Percentiles rank a stretch among this genome's conserved stretches.
Evolutionary conservation across 1,284 basidiomycete genomes (phyloP).

Genomic region (Bondarzewia mesenterica): DNA sequence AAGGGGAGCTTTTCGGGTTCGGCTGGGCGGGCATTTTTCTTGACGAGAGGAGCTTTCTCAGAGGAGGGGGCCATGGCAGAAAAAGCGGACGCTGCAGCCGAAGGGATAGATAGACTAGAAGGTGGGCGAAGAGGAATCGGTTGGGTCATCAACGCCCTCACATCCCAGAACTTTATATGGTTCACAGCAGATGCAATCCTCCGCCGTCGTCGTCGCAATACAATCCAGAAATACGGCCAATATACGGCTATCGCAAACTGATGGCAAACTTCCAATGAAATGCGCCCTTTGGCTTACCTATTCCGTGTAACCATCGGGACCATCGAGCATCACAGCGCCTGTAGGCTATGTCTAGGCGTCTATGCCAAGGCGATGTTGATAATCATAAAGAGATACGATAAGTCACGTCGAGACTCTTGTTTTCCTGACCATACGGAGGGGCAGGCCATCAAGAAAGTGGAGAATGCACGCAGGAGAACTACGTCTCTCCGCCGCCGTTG

Average conservation of each 20-base stretch:
- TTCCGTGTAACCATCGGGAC: background rate
- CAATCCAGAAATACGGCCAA: too few relatives aligned
- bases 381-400: background rate
- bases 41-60: background rate
- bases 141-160: background rate
- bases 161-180: background rate
- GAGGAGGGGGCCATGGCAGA: background rate
- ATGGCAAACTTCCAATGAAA: background rate
- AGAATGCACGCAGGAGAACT: too few relatives aligned
- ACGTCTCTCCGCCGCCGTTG: too few relatives aligned
- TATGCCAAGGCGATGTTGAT: background rate
- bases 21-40: background rate
- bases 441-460: too few relatives aligned
- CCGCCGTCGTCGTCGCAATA: background rate
- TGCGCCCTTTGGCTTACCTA: background rate
- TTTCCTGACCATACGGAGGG: too few relatives aligned
- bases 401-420: too few relatives aligned
- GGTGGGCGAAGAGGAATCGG: background rate
- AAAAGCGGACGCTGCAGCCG: too few relatives aligned
- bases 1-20: slow-evolving; percentile 8
- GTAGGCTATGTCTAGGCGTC: background rate
- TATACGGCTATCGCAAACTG: background rate
- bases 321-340: background rate
- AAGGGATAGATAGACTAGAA: too few relatives aligned
- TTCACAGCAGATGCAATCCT: background rate